These are phyloP conservation scores for Sugiyamaella japonica DNA, from an alignment of 1,139 yeast genomes.

Conservation along the genomic window DNA sequence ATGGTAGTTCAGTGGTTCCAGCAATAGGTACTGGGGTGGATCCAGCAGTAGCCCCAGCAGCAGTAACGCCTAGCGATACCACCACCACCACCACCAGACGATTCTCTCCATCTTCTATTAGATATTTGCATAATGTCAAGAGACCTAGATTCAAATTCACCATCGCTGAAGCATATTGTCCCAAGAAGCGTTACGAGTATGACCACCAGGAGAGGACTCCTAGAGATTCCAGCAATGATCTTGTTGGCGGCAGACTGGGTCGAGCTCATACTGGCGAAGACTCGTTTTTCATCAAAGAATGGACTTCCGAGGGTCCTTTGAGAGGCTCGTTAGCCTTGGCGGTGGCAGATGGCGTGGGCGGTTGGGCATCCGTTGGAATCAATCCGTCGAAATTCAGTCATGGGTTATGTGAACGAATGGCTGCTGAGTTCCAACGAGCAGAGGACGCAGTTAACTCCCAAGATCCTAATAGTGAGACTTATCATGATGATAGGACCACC, in stretches of 20 bases:
- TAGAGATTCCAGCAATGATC: conserved; percentile 10
- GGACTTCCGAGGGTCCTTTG: conserved; percentile 38
- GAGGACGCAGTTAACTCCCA: conserved; percentile 10
- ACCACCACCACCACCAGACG: not conserved
- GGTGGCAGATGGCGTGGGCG: conserved; percentile 98
- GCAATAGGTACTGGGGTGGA: not conserved
- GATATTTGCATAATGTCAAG: conserved; percentile 14
- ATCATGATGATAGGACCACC: conserved; percentile 15
- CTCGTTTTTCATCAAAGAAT: conserved; percentile 60
- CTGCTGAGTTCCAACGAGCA: conserved; percentile 22
- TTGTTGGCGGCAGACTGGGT: conserved; percentile 3
- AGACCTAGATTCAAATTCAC: conserved; percentile 21
- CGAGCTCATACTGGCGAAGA: conserved; percentile 72
- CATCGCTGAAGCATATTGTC: conserved; percentile 25
- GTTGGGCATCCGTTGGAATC: conserved; percentile 91
- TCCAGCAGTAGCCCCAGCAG: not conserved
- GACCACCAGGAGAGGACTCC: conserved; percentile 13
- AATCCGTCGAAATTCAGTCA: conserved; percentile 58
- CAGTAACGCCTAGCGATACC: not conserved
- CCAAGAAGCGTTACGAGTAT: conserved; percentile 22
- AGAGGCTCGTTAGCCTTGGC: conserved; percentile 65
- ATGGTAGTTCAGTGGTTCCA: not conserved
- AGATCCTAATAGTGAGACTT: conserved; percentile 14
- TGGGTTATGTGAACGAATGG: conserved; percentile 40
- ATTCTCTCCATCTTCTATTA: conserved; percentile 10